Evolutionary conservation across 176 grass and related monocot genomes (phyloP).

Genomic region (Ananas comosus): DNA sequence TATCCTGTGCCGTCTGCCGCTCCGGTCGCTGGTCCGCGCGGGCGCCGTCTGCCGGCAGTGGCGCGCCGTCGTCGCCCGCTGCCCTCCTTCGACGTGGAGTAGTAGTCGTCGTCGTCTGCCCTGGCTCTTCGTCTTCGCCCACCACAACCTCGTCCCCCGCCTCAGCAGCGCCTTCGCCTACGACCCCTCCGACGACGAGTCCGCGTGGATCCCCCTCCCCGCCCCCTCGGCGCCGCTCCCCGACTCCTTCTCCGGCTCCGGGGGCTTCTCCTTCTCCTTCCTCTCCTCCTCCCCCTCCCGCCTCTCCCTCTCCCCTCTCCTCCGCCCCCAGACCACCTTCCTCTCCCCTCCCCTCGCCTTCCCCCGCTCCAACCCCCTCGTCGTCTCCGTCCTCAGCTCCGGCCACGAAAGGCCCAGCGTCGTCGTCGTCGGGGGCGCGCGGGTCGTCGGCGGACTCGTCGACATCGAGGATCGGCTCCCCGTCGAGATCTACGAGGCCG

Average conservation of each 20-base stretch:
- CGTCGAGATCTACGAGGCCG: slow-evolving; percentile 36
- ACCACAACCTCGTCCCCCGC: slow-evolving; percentile 33
- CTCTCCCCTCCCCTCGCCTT: slow-evolving; percentile 28
- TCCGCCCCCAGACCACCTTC: slow-evolving; percentile 12
- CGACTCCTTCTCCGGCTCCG: slow-evolving; percentile 41
- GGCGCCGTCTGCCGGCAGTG: slow-evolving; percentile 37
- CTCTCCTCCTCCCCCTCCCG: slow-evolving; percentile 26
- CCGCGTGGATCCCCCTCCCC: slow-evolving; percentile 25
- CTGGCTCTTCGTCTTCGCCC: slow-evolving; percentile 44
- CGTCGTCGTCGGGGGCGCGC: slow-evolving; percentile 35
- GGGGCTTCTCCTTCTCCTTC: slow-evolving; percentile 31
- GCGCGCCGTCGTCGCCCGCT: slow-evolving; percentile 14
- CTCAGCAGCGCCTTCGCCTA: slow-evolving; percentile 33
- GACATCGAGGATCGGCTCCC: slow-evolving; percentile 37
- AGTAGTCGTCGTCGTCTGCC: not conserved
- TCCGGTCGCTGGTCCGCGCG: slow-evolving; percentile 31
- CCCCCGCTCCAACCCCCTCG: slow-evolving; percentile 39
- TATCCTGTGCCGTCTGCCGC: slow-evolving; percentile 38
- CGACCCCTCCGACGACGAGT: slow-evolving; percentile 27
- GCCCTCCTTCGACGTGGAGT: not conserved
- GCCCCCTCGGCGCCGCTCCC: not conserved
- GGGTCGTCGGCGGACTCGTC: slow-evolving; percentile 37
- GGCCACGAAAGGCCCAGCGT: not conserved
- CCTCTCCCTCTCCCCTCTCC: slow-evolving; percentile 28
- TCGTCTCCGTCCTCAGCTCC: slow-evolving; percentile 14